These are phyloP conservation scores for Diddensiella santjacobensis DNA, from an alignment of 805 yeast genomes.

Conservation along the genomic window DNA sequence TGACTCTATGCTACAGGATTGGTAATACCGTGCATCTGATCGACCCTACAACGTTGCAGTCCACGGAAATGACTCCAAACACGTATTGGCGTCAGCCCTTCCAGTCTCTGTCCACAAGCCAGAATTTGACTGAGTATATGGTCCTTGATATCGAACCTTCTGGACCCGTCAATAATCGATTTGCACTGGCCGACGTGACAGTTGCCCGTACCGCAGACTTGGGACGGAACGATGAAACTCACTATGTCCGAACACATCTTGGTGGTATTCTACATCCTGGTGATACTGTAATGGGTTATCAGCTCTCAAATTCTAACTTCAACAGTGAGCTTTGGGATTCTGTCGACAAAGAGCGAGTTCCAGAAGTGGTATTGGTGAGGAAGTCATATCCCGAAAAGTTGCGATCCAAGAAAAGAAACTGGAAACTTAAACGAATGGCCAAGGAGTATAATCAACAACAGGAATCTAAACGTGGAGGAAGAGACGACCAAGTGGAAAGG, in stretches of 20 bases:
- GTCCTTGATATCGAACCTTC: constrained; percentile 79
- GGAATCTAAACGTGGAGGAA: constrained; percentile 74
- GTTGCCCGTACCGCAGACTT: constrained; percentile 86
- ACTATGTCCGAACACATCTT: constrained; percentile 81
- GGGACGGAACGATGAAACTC: constrained; percentile 80
- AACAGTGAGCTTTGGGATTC: constrained; percentile 83
- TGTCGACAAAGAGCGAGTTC: constrained; percentile 57
- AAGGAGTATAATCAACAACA: constrained; percentile 73
- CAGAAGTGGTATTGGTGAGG: constrained; percentile 76
- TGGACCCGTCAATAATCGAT: constrained; percentile 67
- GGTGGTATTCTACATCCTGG: constrained; percentile 97
- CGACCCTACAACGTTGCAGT: constrained; percentile 78
- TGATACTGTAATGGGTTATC: constrained; percentile 91
- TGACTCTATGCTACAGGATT: constrained; percentile 80
- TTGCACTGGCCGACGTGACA: constrained; percentile 83
- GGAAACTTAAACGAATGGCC: constrained; percentile 87
- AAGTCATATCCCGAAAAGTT: constrained; percentile 22
- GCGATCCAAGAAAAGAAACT: constrained; percentile 16
- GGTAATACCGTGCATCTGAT: constrained; percentile 81
- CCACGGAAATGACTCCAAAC: constrained; percentile 65
- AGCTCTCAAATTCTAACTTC: constrained; percentile 76
- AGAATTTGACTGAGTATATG: constrained; percentile 78
- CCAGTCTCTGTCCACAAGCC: constrained; percentile 59
- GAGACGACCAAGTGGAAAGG: constrained; percentile 86
- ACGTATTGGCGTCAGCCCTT: constrained; percentile 84